Conservation (phyloP, 78 protist species). For the Chrysochromulina parva region DNA sequence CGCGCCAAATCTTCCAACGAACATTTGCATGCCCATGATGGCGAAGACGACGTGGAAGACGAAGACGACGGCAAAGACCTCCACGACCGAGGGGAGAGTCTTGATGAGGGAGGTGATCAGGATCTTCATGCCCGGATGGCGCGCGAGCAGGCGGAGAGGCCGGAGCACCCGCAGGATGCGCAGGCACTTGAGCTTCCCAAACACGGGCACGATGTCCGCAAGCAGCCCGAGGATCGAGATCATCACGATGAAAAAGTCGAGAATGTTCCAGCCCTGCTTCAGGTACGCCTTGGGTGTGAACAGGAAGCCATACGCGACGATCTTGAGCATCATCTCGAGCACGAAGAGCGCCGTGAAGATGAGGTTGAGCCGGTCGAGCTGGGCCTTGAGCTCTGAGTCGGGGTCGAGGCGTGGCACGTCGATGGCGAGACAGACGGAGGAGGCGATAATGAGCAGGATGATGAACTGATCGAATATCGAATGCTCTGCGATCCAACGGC, state of each 20-base stretch:
- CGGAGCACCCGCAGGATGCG: background rate
- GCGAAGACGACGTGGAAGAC: background rate
- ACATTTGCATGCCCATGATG: background rate
- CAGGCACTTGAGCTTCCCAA: background rate
- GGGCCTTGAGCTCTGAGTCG: background rate
- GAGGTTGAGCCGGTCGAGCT: background rate
- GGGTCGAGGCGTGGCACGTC: background rate
- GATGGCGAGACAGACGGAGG: background rate
- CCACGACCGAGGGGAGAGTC: background rate
- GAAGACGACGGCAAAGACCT: background rate
- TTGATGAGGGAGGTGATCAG: background rate
- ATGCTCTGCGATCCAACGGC: background rate
- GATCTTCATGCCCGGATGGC: background rate
- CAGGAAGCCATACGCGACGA: background rate
- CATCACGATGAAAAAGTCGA: constrained; percentile 47
- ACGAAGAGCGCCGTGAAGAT: background rate
- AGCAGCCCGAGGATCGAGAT: background rate
- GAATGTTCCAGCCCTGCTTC: background rate
- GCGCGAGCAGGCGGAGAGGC: background rate
- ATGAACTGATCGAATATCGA: background rate
- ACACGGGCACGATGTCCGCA: background rate
- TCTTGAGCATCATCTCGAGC: background rate
- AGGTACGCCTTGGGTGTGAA: background rate
- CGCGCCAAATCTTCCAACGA: background rate
- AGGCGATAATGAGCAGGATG: background rate